Conservation (phyloP, 371 early-diverging fungal genomes). For the Syncephalis plumigaleata region DNA sequence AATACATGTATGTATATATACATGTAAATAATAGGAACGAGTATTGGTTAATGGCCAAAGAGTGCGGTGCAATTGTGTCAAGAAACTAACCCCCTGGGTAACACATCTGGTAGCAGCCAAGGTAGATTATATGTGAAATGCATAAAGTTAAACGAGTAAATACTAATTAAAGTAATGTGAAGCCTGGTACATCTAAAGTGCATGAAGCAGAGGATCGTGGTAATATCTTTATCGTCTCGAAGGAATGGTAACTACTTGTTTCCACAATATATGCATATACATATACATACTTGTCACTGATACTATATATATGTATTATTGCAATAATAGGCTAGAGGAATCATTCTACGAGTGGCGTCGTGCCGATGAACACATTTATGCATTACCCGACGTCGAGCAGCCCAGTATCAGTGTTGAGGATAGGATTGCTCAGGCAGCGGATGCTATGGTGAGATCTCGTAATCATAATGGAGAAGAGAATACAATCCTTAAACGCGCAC, state of each 20-base stretch:
- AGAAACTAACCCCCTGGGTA: slow-evolving; percentile 27
- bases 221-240: slow-evolving; percentile 25
- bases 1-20: slow-evolving; percentile 16
- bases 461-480: too few species aligned
- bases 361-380: too few species aligned
- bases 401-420: too few species aligned
- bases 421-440: too few species aligned
- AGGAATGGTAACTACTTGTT: slow-evolving; percentile 24
- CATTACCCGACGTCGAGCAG: too few species aligned
- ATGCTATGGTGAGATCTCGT: too few species aligned
- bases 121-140: slow-evolving; percentile 15
- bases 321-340: slow-evolving; percentile 1
- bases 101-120: slow-evolving; percentile 69
- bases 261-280: not conserved
- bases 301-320: not conserved
- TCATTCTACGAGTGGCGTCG: slow-evolving; percentile 3
- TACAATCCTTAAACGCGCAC: too few species aligned
- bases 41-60: slow-evolving; percentile 48
- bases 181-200: slow-evolving; percentile 36
- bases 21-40: slow-evolving; percentile 26
- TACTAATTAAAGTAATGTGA: not conserved
- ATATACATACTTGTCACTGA: not conserved
- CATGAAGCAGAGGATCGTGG: slow-evolving; percentile 25
- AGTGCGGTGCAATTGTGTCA: slow-evolving; percentile 53
- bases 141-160: not conserved